Conservation (phyloP, 2,329 filamentous ascomycete species). For the Gnomoniopsis sp. region DNA sequence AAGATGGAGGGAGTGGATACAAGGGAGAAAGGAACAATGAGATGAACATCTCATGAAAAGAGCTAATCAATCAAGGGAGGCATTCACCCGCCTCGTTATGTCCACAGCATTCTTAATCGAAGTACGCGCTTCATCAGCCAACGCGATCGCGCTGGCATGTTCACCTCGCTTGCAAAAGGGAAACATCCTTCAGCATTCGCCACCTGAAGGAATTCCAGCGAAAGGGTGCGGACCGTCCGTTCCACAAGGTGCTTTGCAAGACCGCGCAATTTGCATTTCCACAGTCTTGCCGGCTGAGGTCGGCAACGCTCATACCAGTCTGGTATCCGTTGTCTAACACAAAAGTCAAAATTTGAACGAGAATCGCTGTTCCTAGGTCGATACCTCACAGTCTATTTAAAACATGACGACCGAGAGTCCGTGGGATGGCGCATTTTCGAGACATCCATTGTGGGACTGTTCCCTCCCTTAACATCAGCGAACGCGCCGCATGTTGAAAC, state of each 20-base stretch:
- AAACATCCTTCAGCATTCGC: conserved; percentile 6
- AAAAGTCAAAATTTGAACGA: neutral
- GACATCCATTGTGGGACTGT: neutral
- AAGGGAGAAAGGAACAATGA: neutral
- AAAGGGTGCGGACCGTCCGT: neutral
- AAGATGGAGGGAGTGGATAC: neutral
- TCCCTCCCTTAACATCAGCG: neutral
- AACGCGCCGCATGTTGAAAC: neutral
- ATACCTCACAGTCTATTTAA: neutral
- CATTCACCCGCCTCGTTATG: conserved; percentile 8
- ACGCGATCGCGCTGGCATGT: conserved; percentile 15
- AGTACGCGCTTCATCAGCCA: neutral
- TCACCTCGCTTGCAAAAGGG: conserved; percentile 4
- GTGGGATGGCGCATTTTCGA: neutral
- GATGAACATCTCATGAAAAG: conserved; percentile 6
- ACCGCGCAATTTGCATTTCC: neutral
- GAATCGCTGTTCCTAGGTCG: neutral
- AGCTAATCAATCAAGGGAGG: conserved; percentile 9
- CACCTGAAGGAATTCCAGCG: neutral
- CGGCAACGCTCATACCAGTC: too few relatives aligned
- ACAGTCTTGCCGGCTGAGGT: neutral
- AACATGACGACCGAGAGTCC: too few relatives aligned
- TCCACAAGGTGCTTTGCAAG: neutral
- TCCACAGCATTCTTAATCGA: conserved; percentile 5
- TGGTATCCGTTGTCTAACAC: neutral